Evolutionary conservation across 2,329 filamentous ascomycete genomes (phyloP), one percentile per base, ranked within the genome.

Genomic region (Orbilia quercus): DNA sequence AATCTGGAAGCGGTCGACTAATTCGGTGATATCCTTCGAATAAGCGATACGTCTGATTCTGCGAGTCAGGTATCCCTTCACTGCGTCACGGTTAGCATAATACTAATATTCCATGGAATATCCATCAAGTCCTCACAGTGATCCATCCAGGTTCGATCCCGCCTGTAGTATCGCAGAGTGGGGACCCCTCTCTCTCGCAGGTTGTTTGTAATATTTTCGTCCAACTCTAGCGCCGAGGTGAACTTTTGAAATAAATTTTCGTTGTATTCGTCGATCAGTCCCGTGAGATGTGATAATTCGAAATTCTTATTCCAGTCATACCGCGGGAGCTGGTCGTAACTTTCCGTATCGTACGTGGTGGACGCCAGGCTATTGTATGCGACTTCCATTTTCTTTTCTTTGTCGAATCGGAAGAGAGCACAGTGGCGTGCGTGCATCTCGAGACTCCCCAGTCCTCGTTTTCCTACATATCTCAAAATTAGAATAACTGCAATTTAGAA

Each of bases 51-150:
- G 75, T 20, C 77, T 76, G 23, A 79, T 75, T 22, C 75, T 71
- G 18, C 78, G 77, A 12, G 77, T 78, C 12, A 77, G 74, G 60
- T 78, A 78, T 48, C 69, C 64, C 23, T 11, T 71, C 62, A 70
- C 75, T 76, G 23, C 11, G 44, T 2, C 18, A 31, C n/a, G 7
- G 48, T 65, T 22, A 50, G 47, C 38, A 28, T 50, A 25, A 74
- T 42, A 62, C 70, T 31, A 40, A 31, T 1, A 7, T 1, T 5
- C 42, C 23, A 25, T 16, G 50, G 2, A 25, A 23, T 54, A 75
- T 71, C 23, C 53, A 16, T 23, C 76, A 25, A 36, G 74, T 75
- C 18, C 58, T 65, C 4, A 55, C 58, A 42, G 14, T 57, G 59
- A 25, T 18, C 11, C 22, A 59, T 55, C 59, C 51, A 55, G 7